A percentile compares a stretch with the other conserved stretches of the same genome.
phyloP scores from a whole-genome alignment of 495 filamentous ascomycete species.

The Podospora pseudocomata region DNA sequence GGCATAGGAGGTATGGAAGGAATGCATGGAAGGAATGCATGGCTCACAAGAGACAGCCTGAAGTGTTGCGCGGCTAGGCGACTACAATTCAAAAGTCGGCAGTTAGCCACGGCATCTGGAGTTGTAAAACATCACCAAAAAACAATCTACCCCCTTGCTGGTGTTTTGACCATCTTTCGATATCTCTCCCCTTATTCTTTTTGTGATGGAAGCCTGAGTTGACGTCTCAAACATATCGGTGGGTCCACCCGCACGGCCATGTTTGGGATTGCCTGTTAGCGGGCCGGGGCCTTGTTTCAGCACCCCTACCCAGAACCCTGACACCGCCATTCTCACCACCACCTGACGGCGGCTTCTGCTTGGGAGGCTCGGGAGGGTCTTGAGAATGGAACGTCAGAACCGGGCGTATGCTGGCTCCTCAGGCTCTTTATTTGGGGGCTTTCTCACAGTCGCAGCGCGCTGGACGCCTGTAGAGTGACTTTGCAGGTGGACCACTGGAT shows the following conservation, averaged over 20 bases:
- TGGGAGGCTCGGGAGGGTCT: slow-evolving; percentile 15
- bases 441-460: not conserved
- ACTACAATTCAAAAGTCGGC: slow-evolving; percentile 27
- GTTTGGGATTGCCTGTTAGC: slow-evolving; percentile 35
- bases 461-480: not conserved
- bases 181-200: slow-evolving; percentile 6
- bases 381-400: slow-evolving; percentile 26
- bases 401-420: slow-evolving; percentile 11
- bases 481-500: not conserved
- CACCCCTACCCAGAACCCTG: slow-evolving; percentile 26
- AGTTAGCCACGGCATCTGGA: slow-evolving; percentile 13
- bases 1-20: slow-evolving; percentile 15
- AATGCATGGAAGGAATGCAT: slow-evolving; percentile 14
- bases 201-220: slow-evolving; percentile 18
- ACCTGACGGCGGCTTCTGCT: slow-evolving; percentile 10
- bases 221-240: slow-evolving; percentile 31
- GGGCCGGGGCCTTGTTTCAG: slow-evolving; percentile 40
- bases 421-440: not conserved
- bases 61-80: slow-evolving; percentile 18
- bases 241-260: slow-evolving; percentile 28
- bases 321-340: slow-evolving; percentile 15
- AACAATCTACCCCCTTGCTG: slow-evolving; percentile 13
- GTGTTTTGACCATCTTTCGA: slow-evolving; percentile 8
- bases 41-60: slow-evolving; percentile 20
- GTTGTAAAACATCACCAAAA: slow-evolving; percentile 10